phyloP scores from a whole-genome alignment of 1,284 basidiomycete genomes.

The Trametes versicolor region DNA sequence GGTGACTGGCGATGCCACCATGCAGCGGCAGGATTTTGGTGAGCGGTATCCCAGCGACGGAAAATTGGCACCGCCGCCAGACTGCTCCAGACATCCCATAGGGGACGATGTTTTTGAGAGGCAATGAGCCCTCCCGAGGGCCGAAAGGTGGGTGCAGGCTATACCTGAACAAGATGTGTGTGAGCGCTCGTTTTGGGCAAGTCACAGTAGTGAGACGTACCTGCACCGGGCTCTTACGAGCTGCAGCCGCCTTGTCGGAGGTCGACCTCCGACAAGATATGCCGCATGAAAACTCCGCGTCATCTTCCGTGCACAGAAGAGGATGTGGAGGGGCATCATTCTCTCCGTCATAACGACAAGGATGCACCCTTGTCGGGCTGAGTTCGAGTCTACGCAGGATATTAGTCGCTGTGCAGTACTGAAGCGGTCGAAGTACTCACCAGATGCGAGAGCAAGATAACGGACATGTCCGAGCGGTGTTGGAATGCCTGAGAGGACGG shows the following conservation, averaged over 20 bases:
- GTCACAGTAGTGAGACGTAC: neutral
- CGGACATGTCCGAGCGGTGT: neutral
- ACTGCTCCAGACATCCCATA: too few species aligned
- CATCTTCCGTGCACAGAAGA: slow-evolving; percentile 13
- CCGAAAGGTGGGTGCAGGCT: neutral
- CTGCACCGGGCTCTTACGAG: neutral
- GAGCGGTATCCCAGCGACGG: neutral
- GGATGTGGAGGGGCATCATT: slow-evolving; percentile 3
- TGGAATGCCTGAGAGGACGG: slow-evolving; percentile 1
- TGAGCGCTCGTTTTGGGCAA: neutral
- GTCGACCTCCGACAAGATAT: too few species aligned
- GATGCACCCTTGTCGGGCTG: slow-evolving; percentile 8
- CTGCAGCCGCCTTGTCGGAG: too few species aligned
- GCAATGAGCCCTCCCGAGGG: too few species aligned
- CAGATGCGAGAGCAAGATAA: neutral
- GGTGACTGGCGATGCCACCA: too few species aligned
- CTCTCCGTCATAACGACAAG: neutral
- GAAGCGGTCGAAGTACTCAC: neutral
- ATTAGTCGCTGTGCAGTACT: neutral
- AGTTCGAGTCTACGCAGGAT: neutral
- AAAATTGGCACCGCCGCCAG: too few species aligned
- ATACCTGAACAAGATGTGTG: neutral
- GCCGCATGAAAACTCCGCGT: neutral
- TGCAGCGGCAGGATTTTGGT: neutral
- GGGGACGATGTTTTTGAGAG: too few species aligned